Conservation (phyloP, 768 basidiomycete genomes). For the Baorangia bicolor region DNA sequence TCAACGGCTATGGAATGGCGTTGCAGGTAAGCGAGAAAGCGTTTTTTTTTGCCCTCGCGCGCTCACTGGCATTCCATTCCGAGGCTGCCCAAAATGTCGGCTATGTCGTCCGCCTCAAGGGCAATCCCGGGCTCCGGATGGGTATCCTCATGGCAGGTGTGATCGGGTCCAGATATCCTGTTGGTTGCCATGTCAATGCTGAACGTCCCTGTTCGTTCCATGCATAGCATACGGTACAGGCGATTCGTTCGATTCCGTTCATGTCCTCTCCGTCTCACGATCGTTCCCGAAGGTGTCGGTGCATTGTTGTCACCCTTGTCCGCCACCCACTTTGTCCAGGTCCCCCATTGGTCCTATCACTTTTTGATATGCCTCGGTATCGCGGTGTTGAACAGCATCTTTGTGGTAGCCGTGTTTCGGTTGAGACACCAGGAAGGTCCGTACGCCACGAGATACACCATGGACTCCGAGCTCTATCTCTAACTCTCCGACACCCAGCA, state of each 20-base stretch:
- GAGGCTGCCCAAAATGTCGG: slow-evolving; percentile 46
- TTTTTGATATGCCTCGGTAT: neutral
- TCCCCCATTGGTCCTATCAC: slow-evolving; percentile 1
- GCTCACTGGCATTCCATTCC: neutral
- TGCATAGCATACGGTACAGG: neutral
- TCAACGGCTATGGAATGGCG: slow-evolving; percentile 5
- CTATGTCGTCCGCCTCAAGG: slow-evolving; percentile 38
- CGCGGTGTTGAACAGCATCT: neutral
- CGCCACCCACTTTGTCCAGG: neutral
- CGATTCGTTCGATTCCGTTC: neutral
- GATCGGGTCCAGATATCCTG: slow-evolving; percentile 38
- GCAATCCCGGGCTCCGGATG: slow-evolving; percentile 36
- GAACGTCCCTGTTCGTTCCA: neutral
- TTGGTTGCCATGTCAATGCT: slow-evolving; percentile 23
- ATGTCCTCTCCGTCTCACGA: neutral
- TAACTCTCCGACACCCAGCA: too few species aligned
- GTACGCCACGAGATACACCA: neutral
- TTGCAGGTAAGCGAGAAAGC: neutral
- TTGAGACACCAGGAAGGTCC: neutral
- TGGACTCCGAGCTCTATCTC: too few species aligned
- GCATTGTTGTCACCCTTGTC: neutral
- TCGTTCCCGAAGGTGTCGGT: neutral
- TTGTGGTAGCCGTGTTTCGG: neutral
- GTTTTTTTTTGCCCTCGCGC: slow-evolving; percentile 23
- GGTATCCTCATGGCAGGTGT: slow-evolving; percentile 44